Conservation (phyloP, 176 grass and related monocot genomes). For the Rhynchospora breviuscula region DNA sequence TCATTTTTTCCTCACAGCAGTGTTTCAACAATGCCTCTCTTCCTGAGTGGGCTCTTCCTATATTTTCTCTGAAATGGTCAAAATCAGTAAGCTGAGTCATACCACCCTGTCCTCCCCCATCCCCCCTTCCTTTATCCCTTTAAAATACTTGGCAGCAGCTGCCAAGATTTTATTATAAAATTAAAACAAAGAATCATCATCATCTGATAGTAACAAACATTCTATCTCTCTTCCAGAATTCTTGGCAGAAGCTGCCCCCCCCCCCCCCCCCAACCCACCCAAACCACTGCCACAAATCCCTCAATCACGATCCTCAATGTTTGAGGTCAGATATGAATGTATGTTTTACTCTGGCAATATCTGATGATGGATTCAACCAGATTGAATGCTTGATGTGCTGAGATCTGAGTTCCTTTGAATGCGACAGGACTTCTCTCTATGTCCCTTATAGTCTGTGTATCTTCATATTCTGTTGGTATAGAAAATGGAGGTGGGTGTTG, state of each 20-base stretch:
- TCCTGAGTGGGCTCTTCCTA: too few species aligned
- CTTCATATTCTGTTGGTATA: background rate
- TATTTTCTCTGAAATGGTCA: too few species aligned
- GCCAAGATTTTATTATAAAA: background rate
- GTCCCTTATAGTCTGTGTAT: too few species aligned
- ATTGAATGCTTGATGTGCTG: background rate
- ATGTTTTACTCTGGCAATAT: background rate
- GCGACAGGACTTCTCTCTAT: too few species aligned
- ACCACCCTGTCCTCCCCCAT: too few species aligned
- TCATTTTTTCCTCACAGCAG: too few species aligned
- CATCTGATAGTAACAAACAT: background rate
- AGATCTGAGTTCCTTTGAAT: background rate
- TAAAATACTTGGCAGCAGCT: background rate
- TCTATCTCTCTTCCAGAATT: background rate
- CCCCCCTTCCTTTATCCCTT: background rate
- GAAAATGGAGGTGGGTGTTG: background rate
- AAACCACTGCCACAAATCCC: too few species aligned
- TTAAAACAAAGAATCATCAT: background rate
- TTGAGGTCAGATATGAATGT: background rate
- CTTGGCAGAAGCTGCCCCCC: background rate
- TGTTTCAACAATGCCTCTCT: too few species aligned
- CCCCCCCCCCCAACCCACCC: too few species aligned
- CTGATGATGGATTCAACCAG: background rate
- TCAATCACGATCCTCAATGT: too few species aligned
- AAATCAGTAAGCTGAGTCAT: too few species aligned